phyloP scores from a whole-genome alignment of 176 grass and related monocot genomes.

The Cenchrus purpureus region DNA sequence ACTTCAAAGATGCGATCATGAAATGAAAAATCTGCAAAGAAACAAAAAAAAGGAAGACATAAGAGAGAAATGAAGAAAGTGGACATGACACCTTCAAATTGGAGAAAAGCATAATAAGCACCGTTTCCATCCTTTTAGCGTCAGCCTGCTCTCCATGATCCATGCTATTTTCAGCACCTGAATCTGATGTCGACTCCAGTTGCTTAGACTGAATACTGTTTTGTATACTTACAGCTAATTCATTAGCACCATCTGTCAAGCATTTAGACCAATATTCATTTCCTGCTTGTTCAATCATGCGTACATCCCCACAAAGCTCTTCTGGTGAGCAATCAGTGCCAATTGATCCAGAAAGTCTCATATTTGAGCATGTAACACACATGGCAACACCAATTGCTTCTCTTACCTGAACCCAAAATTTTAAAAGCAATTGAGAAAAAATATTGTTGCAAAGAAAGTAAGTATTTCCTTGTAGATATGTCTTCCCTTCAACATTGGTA shows the following conservation, averaged over 20 bases:
- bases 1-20: slow-evolving; percentile 81
- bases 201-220: slow-evolving; percentile 70
- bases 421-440: background rate
- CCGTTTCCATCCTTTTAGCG: slow-evolving; percentile 88
- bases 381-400: slow-evolving; percentile 92
- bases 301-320: slow-evolving; percentile 42
- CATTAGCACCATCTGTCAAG: slow-evolving; percentile 71
- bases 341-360: slow-evolving; percentile 59
- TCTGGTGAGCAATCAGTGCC: slow-evolving; percentile 28
- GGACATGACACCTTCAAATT: slow-evolving; percentile 11
- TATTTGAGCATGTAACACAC: slow-evolving; percentile 84
- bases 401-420: slow-evolving; percentile 67
- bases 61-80: slow-evolving; percentile 32
- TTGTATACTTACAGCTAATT: slow-evolving; percentile 80
- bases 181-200: slow-evolving; percentile 49
- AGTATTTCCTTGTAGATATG: slow-evolving; percentile 14
- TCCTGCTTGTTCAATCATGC: slow-evolving; percentile 55
- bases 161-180: slow-evolving; percentile 50
- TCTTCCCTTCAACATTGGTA: background rate
- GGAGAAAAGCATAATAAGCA: slow-evolving; percentile 44
- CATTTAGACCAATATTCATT: slow-evolving; percentile 70
- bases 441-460: background rate
- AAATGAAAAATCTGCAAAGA: slow-evolving; percentile 94
- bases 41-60: slow-evolving; percentile 31
- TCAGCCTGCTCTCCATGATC: slow-evolving; percentile 55